These are phyloP conservation scores for Cladosporium sp. DNA, from an alignment of 2,329 filamentous ascomycete species.

Conservation along the genomic window DNA sequence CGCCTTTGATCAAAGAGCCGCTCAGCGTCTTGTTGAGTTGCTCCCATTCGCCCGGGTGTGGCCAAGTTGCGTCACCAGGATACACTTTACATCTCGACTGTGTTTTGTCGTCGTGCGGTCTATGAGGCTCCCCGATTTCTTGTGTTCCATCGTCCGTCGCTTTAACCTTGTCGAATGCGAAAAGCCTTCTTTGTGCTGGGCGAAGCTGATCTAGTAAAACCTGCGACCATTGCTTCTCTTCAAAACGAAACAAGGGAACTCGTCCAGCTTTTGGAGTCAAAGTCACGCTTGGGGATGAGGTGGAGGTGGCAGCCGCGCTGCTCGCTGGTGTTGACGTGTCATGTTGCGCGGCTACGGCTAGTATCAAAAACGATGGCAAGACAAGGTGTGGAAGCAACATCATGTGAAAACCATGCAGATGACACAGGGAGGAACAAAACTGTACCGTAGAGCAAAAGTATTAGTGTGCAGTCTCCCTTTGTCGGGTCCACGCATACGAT, in stretches of 20 bases:
- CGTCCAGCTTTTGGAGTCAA: background rate
- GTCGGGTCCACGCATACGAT: too few relatives aligned
- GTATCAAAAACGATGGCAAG: background rate
- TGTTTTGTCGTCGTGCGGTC: too few relatives aligned
- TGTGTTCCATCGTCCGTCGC: background rate
- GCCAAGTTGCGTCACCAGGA: background rate
- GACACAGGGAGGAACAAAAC: background rate
- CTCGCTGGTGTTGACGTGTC: background rate
- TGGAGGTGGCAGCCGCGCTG: background rate
- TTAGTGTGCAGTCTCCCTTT: too few relatives aligned
- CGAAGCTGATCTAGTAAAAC: background rate
- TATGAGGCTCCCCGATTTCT: background rate
- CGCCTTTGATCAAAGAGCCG: background rate
- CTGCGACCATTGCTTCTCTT: background rate
- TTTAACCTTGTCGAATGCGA: background rate
- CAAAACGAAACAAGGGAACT: background rate
- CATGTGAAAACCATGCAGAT: background rate
- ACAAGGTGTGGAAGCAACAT: background rate
- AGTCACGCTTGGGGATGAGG: background rate
- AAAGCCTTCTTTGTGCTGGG: background rate
- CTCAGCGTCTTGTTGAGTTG: background rate
- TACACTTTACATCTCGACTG: background rate
- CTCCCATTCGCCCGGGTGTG: background rate
- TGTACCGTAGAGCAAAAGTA: background rate
- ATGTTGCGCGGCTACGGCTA: background rate